These are phyloP conservation scores for Rubia tinctorum DNA, from an alignment of 305 asterid genomes.

Conservation along the genomic window DNA sequence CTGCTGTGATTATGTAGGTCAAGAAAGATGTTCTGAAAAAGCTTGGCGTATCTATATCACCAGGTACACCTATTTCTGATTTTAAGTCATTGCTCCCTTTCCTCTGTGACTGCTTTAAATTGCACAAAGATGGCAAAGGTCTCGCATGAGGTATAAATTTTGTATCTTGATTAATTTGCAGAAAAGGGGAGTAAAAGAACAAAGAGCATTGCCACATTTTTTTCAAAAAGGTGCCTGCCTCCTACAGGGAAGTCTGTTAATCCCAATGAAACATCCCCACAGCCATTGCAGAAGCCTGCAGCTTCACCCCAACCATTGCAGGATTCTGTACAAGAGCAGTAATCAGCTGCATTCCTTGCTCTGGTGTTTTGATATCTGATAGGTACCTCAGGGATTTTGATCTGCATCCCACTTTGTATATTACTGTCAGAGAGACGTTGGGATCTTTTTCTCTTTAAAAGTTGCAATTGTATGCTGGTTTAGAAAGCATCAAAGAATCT, in stretches of 20 bases:
- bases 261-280: constrained; percentile 36
- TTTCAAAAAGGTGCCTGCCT: constrained; percentile 63
- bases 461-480: too few species aligned
- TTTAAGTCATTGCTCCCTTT: not conserved
- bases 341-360: not conserved
- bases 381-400: not conserved
- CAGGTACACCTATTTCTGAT: constrained; percentile 38
- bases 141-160: not conserved
- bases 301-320: constrained; percentile 20
- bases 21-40: constrained; percentile 64
- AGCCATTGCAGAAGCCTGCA: constrained; percentile 37
- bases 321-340: constrained; percentile 6
- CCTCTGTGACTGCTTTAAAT: not conserved
- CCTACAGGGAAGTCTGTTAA: constrained; percentile 35
- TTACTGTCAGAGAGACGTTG: not conserved
- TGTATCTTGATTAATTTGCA: constrained; percentile 25
- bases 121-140: not conserved
- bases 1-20: constrained; percentile 45
- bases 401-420: not conserved
- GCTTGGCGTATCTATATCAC: constrained; percentile 54
- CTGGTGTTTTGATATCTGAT: not conserved
- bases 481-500: not conserved
- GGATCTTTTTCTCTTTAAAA: too few species aligned
- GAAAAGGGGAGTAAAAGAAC: constrained; percentile 38
- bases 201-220: constrained; percentile 58